Evolutionary conservation across 139 green algal species (phyloP).

Genomic region (Coelastrella sp.): DNA sequence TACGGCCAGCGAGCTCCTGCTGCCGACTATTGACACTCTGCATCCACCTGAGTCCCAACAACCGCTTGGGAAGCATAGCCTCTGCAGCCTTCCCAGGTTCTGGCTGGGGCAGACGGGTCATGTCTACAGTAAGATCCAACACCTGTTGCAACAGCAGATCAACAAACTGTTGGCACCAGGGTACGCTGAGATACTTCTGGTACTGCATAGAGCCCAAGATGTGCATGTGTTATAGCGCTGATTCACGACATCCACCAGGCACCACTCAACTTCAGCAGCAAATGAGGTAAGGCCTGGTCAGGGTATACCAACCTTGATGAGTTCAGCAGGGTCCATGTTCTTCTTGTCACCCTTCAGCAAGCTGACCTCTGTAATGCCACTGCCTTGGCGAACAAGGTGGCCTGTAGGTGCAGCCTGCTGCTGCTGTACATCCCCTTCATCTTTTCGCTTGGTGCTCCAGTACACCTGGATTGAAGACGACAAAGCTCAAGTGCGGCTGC

Average conservation of each 20-base stretch:
- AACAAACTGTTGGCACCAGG: too few relatives aligned
- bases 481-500: neutral
- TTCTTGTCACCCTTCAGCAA: slow-evolving; percentile 7
- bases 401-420: neutral
- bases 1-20: slow-evolving; percentile 18
- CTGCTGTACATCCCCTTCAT: neutral
- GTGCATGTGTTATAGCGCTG: too few relatives aligned
- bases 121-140: slow-evolving; percentile 32
- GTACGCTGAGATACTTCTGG: too few relatives aligned
- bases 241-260: too few relatives aligned
- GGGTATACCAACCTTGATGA: slow-evolving; percentile 12
- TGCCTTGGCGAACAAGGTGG: neutral
- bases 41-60: slow-evolving; percentile 24
- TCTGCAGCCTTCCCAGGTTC: neutral
- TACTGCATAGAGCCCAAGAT: too few relatives aligned
- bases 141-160: neutral
- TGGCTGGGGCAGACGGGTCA: neutral
- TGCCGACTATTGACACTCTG: slow-evolving; percentile 19
- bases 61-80: slow-evolving; percentile 2
- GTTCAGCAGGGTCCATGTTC: slow-evolving; percentile 27
- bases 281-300: too few relatives aligned
- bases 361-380: neutral
- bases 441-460: slow-evolving; percentile 12
- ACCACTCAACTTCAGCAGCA: too few relatives aligned
- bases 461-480: neutral